Conservation (phyloP, 345 rosid species). For the Balakata baccata region DNA sequence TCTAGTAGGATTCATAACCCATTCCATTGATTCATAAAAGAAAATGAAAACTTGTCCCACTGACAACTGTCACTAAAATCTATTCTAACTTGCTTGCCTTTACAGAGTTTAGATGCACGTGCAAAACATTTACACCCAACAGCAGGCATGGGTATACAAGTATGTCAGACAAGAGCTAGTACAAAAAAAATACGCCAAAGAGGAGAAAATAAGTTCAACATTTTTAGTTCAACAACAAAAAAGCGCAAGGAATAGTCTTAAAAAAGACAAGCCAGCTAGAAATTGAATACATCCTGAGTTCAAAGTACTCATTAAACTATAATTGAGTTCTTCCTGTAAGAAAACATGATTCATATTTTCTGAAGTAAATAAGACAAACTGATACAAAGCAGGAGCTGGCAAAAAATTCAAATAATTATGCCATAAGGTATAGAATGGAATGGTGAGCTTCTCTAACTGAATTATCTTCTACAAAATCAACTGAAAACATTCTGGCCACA, state of each 20-base stretch:
- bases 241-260: no score
- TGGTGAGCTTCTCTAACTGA: not conserved
- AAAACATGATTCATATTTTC: not conserved
- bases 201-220: not conserved
- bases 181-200: not conserved
- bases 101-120: not conserved
- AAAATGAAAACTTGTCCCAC: not conserved
- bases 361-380: not conserved
- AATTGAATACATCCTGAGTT: not conserved
- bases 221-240: not conserved
- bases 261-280: not conserved
- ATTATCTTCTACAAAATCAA: not conserved
- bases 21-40: not conserved
- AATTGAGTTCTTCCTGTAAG: slow-evolving; percentile 1
- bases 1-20: not conserved
- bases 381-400: not conserved
- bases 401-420: not conserved
- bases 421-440: not conserved
- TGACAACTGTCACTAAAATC: not conserved
- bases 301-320: not conserved
- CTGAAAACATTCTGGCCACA: not conserved
- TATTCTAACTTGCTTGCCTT: not conserved
- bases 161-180: not conserved
- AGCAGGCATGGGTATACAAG: not conserved
- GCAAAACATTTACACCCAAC: not conserved